phyloP scores from a whole-genome alignment of 2,329 filamentous ascomycete genomes.

The Pestalotiopsis sp. region DNA sequence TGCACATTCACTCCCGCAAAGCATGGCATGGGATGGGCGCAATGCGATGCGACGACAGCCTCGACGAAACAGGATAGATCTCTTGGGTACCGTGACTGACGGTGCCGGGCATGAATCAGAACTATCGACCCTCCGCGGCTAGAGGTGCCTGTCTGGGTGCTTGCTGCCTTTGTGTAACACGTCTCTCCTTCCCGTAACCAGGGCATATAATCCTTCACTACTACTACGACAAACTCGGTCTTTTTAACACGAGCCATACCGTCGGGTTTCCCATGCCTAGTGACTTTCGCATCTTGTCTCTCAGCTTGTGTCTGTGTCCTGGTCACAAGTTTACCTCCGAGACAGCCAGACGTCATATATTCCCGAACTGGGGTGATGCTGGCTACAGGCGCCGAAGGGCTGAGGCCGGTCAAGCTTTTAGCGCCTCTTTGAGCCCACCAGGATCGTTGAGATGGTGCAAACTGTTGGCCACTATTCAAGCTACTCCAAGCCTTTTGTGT shows the following conservation, averaged over 20 bases:
- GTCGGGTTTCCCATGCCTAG: background rate
- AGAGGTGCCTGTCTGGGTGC: background rate
- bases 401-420: background rate
- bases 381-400: background rate
- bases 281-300: background rate
- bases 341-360: background rate
- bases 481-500: background rate
- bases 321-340: background rate
- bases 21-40: background rate
- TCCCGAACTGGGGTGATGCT: background rate
- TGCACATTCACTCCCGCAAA: background rate
- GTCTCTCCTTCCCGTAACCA: too few relatives aligned
- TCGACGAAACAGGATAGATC: background rate
- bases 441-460: background rate
- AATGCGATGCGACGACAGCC: background rate
- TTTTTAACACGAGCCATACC: background rate
- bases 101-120: background rate
- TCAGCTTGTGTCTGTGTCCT: background rate
- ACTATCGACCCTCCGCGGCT: background rate
- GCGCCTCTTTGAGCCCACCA: background rate
- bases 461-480: background rate
- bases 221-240: too few relatives aligned
- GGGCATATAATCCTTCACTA: too few relatives aligned
- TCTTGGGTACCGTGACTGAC: background rate
- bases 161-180: background rate